Base-by-base conservation (phyloP, 306 rosid genomes). In the Urtica urens region DNA sequence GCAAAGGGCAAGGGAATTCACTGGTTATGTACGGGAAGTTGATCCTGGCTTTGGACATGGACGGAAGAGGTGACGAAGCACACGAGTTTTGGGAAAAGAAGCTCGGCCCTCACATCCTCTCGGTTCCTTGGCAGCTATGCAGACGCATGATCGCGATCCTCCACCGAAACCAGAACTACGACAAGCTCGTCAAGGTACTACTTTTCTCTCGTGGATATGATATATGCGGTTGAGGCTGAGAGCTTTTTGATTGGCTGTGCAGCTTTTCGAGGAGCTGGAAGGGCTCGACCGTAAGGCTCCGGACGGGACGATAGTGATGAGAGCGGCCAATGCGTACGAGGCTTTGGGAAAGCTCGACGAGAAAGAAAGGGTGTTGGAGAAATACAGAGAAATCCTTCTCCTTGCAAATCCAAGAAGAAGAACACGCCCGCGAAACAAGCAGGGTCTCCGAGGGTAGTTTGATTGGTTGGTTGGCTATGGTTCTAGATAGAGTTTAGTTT, bases 41-140 rank as follows among this genome's bases (percentile, higher is more conserved):
- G 52, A 72, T 88, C 48, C 68, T 60, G 47, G 95, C 96, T 49
- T 69, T 88, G 51, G 93, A 83, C 58, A 80, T 76, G 95, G 96
- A 88, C 77, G 83, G 81, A 39, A 72, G 95, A 72, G 77, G 75
- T 15, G 80, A 64, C 54, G 96, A 88, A 72, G 93, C 96, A 9
- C 95, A 81, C 18, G 63, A 78, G 49, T 59, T 88, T 75, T 88
- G 96, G 96, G 76, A 76, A 63, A 79, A 59, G 65, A 83, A 74
- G 67, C 65, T 88, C 56, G 88, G 93, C 66, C 33, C 57, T 5
- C 79, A 88, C 74, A 63, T 80, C 52, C 96, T 83, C 70, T 81
- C 95, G 29, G 96, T 78, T 70, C 93, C 95, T 11, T 88, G 96
- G 93, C 83, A 83, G 64, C 28, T 88, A 43, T 88, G 96, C 69